Evolutionary conservation across 2,329 filamentous ascomycete genomes (phyloP), one percentile per base, ranked within the genome.

Genomic region (Scedosporium apiospermum): DNA sequence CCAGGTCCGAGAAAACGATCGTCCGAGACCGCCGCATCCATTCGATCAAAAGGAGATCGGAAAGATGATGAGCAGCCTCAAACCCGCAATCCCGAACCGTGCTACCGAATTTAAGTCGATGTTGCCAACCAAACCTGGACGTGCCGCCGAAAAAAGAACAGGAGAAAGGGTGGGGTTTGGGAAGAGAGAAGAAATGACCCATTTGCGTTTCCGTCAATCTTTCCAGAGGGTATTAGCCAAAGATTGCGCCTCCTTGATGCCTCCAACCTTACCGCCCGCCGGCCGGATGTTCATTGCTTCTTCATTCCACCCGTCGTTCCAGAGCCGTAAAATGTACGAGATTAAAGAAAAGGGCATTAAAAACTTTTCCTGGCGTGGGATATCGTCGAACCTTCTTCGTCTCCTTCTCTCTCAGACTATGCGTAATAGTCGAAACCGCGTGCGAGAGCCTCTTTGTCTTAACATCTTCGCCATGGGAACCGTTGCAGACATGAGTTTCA

Each of bases 171-270:
- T 38, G 38, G 38, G 51, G 55, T 57, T 57, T 21, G 41, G 26
- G 23, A 23, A 51, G 34, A 51, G 42, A 23, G 42, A 51, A 49
- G 44, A 44, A 30, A 55, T 27, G 51, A 55, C 51, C 51, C 23
- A 55, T 55, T 38, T 51, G 44, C 23, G 23, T 60, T 27, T 59
- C 58, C 42, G 58, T 51, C 23, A 58, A 38, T 30, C 58, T 60
- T 60, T 60, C 58, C 58, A 60, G 41, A 30, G 58, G 58, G 58
- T 49, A 49, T 49, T 51, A 60, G 46, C 58, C 58, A 60, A 51
- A 60, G 58, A 60, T 60, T 60, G 41, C 41, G 58, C 58, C 42
- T 49, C 58, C 14, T 41, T 38, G 23, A 30, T 27, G 14, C 58
- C 42, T 34, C 42, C 41, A 60, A 60, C 23, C 58, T 55, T 55